phyloP scores from a whole-genome alignment of 108 stramenopile genomes.

The Skeletonema tropicum region DNA sequence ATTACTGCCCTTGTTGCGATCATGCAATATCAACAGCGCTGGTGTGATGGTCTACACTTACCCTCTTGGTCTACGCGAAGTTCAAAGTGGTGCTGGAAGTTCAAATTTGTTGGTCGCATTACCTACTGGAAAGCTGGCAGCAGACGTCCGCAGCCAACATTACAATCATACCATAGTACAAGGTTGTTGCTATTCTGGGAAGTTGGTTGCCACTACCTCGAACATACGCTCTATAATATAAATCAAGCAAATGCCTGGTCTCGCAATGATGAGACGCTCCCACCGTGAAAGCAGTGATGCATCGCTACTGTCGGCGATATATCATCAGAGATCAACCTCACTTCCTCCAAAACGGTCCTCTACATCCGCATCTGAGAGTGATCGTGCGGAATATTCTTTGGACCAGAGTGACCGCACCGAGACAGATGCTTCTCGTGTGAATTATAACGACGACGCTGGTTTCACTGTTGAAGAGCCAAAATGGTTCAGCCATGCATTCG shows the following conservation, averaged over 20 bases:
- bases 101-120: no score
- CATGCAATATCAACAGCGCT: no score
- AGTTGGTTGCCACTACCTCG: no score
- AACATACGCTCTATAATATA: not conserved
- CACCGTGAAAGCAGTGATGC: not conserved
- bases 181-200: no score
- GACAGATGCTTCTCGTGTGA: not conserved
- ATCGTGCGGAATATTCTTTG: not conserved
- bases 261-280: not conserved
- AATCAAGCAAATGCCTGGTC: not conserved
- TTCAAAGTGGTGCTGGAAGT: no score
- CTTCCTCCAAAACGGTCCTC: not conserved
- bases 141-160: no score
- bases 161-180: no score
- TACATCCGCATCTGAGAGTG: not conserved
- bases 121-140: no score
- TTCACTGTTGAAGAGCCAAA: not conserved
- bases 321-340: not conserved
- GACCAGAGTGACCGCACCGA: not conserved
- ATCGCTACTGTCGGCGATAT: not conserved
- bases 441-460: not conserved
- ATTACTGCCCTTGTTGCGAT: no score
- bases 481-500: conserved; percentile 1
- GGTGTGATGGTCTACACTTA: no score
- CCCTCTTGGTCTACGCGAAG: no score